Conservation (phyloP, 1,139 yeast genomes). For the Protomyces inundatus region DNA sequence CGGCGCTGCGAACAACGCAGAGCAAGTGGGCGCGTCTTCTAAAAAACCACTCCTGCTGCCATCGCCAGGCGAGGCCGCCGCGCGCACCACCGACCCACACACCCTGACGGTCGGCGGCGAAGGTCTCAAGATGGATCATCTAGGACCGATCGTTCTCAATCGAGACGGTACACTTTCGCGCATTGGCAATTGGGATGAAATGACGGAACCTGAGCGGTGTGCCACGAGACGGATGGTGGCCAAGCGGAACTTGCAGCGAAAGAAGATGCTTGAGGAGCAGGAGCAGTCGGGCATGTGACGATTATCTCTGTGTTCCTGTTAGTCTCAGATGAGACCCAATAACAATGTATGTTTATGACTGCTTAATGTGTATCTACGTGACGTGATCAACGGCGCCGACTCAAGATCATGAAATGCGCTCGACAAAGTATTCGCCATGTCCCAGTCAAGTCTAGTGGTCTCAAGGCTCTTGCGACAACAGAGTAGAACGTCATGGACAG, state of each 20-base stretch:
- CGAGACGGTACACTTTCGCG: constrained; percentile 26
- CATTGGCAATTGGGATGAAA: constrained; percentile 23
- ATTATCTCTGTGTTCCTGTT: too few relatives aligned
- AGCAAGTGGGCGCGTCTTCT: background rate
- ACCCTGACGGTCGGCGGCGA: constrained; percentile 4
- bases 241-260: constrained; percentile 14
- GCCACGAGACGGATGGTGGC: constrained; percentile 22
- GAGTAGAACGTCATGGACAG: too few relatives aligned
- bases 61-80: background rate
- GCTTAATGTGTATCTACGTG: too few relatives aligned
- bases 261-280: background rate
- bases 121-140: constrained; percentile 3
- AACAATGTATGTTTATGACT: too few relatives aligned
- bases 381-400: too few relatives aligned
- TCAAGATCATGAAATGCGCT: too few relatives aligned
- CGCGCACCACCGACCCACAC: background rate
- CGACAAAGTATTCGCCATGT: too few relatives aligned
- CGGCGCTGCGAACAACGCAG: background rate
- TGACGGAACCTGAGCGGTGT: constrained; percentile 26
- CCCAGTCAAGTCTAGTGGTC: too few relatives aligned
- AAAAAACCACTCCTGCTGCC: background rate
- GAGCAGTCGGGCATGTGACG: background rate
- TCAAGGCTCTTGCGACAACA: too few relatives aligned
- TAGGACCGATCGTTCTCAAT: constrained; percentile 26
- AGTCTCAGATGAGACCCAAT: too few relatives aligned